phyloP scores from a whole-genome alignment of 345 rosid genomes.

The Pistacia vera region DNA sequence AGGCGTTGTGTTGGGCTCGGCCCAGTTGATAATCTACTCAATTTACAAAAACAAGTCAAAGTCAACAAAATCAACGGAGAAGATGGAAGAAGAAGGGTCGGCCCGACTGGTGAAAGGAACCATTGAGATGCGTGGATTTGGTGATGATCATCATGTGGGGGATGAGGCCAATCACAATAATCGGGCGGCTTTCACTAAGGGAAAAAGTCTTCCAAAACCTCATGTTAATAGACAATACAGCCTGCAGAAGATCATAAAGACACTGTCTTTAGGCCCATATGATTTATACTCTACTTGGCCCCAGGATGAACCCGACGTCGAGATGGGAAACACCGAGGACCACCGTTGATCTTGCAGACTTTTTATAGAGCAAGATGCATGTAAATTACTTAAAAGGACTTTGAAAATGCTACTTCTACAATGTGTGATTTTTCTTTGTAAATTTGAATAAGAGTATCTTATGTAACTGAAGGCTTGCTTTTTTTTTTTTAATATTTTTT shows the following conservation, averaged over 20 bases:
- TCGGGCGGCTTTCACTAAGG: no score
- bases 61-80: constrained; percentile 19
- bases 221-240: no score
- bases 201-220: no score
- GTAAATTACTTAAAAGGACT: background rate
- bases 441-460: no score
- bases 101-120: constrained; percentile 20
- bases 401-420: background rate
- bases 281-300: constrained; percentile 29
- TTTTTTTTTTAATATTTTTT: no score
- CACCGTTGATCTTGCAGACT: background rate
- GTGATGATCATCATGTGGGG: constrained; percentile 15
- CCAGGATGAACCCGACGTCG: background rate
- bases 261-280: constrained; percentile 29
- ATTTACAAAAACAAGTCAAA: constrained; percentile 39
- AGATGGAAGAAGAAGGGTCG: constrained; percentile 34
- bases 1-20: constrained; percentile 52
- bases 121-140: constrained; percentile 27
- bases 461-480: no score
- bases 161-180: background rate
- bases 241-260: background rate
- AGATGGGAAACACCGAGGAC: background rate
- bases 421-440: no score
- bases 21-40: constrained; percentile 50
- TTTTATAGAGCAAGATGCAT: background rate